Evolutionary conservation across 495 filamentous ascomycete genomes (phyloP).

Genomic region (Pyrenula aspistea): DNA sequence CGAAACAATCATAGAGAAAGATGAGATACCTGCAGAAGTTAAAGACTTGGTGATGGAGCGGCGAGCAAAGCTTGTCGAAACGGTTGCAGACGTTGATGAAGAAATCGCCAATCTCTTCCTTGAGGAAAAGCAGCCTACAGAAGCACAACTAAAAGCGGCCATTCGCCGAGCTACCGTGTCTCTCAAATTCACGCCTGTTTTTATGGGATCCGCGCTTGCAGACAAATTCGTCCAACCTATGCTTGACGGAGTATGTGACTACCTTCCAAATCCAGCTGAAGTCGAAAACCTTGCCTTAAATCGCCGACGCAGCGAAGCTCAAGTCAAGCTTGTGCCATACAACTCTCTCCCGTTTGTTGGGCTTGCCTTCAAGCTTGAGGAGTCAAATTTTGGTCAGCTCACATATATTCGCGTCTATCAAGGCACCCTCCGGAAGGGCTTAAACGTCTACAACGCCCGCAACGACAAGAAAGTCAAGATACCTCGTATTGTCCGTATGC

Average conservation of each 20-base stretch:
- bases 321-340: constrained; percentile 81
- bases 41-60: constrained; percentile 65
- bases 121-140: constrained; percentile 66
- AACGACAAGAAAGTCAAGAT: constrained; percentile 93
- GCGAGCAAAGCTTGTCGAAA: constrained; percentile 78
- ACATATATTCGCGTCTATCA: constrained; percentile 99
- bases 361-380: constrained; percentile 96
- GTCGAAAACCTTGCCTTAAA: constrained; percentile 88
- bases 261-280: constrained; percentile 84
- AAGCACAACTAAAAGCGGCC: constrained; percentile 74
- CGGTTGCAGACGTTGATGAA: constrained; percentile 93
- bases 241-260: constrained; percentile 94
- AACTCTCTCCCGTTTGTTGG: constrained; percentile 89
- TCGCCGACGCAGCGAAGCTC: constrained; percentile 59
- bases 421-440: constrained; percentile 75
- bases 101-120: constrained; percentile 96
- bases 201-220: constrained; percentile 91
- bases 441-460: constrained; percentile 86
- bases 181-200: constrained; percentile 86
- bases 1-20: constrained; percentile 55
- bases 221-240: constrained; percentile 95
- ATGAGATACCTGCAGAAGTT: constrained; percentile 70
- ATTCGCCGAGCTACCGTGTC: constrained; percentile 80
- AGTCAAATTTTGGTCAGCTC: constrained; percentile 96
- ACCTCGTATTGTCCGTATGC: constrained; percentile 97